Conservation (phyloP, 1,284 basidiomycete species). For the Cryptococcus sp. region DNA sequence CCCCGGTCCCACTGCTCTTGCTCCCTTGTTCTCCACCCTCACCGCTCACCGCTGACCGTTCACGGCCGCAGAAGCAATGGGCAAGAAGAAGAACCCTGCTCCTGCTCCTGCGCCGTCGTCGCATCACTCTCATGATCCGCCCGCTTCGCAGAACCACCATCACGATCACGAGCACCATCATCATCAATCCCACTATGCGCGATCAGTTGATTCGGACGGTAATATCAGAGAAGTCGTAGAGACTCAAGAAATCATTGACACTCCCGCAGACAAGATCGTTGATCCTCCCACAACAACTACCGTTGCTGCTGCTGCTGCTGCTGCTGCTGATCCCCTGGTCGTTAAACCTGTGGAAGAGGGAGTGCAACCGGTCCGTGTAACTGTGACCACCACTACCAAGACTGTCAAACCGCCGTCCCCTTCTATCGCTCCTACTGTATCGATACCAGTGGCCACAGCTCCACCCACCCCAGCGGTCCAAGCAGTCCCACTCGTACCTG, state of each 20-base stretch:
- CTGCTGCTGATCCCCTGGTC: background rate
- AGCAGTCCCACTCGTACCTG: background rate
- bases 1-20: background rate
- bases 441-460: too few species aligned
- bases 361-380: background rate
- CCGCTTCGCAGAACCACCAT: conserved; percentile 3
- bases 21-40: background rate
- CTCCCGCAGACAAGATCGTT: conserved; percentile 3
- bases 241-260: conserved; percentile 1
- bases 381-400: background rate
- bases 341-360: background rate
- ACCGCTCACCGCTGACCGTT: background rate
- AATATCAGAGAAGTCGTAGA: conserved; percentile 6
- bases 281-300: conserved; percentile 10
- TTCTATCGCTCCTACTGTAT: too few species aligned
- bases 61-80: conserved; percentile 4
- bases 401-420: background rate
- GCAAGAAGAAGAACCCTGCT: conserved; percentile 8
- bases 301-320: background rate
- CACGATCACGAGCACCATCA: conserved; percentile 24
- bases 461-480: background rate
- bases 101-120: conserved; percentile 1
- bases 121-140: conserved; percentile 1
- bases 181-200: conserved; percentile 25
- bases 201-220: conserved; percentile 16